Conservation (phyloP, 2,329 filamentous ascomycete genomes). For the Calycina herbarum region DNA sequence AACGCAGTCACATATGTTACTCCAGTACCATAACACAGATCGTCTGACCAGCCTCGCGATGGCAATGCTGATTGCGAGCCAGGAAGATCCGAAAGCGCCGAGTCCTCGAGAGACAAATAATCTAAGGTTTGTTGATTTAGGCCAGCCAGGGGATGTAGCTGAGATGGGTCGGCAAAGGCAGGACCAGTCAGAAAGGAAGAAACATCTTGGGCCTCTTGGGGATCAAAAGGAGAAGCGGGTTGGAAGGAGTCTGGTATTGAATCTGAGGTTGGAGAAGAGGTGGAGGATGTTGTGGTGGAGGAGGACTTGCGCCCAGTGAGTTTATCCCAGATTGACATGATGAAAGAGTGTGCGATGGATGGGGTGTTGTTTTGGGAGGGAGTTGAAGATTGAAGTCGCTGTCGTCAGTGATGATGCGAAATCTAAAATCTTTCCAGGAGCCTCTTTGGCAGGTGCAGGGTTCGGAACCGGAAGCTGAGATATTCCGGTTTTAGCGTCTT, state of each 20-base stretch:
- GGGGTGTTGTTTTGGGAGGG: neutral
- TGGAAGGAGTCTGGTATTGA: constrained; percentile 44
- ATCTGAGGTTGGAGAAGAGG: constrained; percentile 20
- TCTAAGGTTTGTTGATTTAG: constrained; percentile 91
- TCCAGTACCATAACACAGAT: constrained; percentile 96
- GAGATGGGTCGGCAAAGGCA: constrained; percentile 78
- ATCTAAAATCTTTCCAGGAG: constrained; percentile 10
- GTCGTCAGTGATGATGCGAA: constrained; percentile 17
- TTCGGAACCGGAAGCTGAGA: neutral
- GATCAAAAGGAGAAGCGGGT: constrained; percentile 62
- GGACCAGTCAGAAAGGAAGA: constrained; percentile 80
- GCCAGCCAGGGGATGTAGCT: constrained; percentile 90
- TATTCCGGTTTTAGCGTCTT: neutral
- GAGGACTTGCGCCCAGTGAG: constrained; percentile 40
- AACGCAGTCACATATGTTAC: constrained; percentile 90
- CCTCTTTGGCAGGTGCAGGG: neutral
- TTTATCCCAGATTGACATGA: constrained; percentile 43
- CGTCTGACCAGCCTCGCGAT: constrained; percentile 95
- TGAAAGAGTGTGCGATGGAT: constrained; percentile 14
- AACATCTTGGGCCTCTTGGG: constrained; percentile 74
- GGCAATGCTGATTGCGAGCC: constrained; percentile 86
- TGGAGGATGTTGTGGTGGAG: constrained; percentile 30
- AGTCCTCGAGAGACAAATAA: constrained; percentile 93
- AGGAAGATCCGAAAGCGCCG: constrained; percentile 80
- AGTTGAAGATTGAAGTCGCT: constrained; percentile 1